Evolutionary conservation across 495 filamentous ascomycete genomes (phyloP).

Genomic region (Achaetomiella virescens): DNA sequence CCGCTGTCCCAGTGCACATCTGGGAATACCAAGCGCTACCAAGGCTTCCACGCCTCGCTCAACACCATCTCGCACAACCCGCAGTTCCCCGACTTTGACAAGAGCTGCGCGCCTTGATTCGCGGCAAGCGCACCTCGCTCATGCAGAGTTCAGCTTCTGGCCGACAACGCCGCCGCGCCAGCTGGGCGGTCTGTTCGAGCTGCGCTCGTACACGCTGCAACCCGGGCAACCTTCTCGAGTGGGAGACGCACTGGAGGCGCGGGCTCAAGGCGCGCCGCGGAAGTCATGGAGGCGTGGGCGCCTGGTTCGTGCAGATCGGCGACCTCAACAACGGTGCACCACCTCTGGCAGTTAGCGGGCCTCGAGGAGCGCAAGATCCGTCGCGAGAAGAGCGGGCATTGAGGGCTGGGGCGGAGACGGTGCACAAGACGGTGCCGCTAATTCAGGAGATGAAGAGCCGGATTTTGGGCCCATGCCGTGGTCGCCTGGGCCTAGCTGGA

Average conservation of each 20-base stretch:
- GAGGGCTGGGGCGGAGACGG: slow-evolving; percentile 96
- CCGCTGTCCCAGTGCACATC: slow-evolving; percentile 67
- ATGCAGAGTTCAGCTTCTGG: slow-evolving; percentile 99
- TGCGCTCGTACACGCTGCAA: slow-evolving; percentile 95
- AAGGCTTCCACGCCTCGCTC: slow-evolving; percentile 89
- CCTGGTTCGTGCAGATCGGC: slow-evolving; percentile 98
- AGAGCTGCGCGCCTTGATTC: slow-evolving; percentile 72
- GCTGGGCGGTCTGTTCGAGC: slow-evolving; percentile 89
- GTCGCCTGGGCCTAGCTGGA: slow-evolving; percentile 75
- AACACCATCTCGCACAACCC: slow-evolving; percentile 74
- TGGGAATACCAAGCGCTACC: slow-evolving; percentile 99
- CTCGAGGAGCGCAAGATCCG: slow-evolving; percentile 87
- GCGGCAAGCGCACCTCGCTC: slow-evolving; percentile 74
- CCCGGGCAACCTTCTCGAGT: slow-evolving; percentile 91
- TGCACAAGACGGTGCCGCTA: slow-evolving; percentile 95
- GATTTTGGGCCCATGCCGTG: slow-evolving; percentile 89
- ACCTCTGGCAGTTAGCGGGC: slow-evolving; percentile 97
- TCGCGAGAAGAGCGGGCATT: slow-evolving; percentile 84
- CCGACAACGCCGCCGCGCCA: slow-evolving; percentile 85
- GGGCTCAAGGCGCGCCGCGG: slow-evolving; percentile 84
- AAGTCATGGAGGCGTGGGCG: slow-evolving; percentile 97
- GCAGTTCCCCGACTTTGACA: slow-evolving; percentile 74
- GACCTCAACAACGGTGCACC: slow-evolving; percentile 96
- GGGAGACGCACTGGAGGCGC: slow-evolving; percentile 97
- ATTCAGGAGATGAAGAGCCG: slow-evolving; percentile 94